Percentiles rank a stretch among this genome's conserved stretches.
phyloP scores from a whole-genome alignment of 768 basidiomycete species.

The Psilocybe sp. region DNA sequence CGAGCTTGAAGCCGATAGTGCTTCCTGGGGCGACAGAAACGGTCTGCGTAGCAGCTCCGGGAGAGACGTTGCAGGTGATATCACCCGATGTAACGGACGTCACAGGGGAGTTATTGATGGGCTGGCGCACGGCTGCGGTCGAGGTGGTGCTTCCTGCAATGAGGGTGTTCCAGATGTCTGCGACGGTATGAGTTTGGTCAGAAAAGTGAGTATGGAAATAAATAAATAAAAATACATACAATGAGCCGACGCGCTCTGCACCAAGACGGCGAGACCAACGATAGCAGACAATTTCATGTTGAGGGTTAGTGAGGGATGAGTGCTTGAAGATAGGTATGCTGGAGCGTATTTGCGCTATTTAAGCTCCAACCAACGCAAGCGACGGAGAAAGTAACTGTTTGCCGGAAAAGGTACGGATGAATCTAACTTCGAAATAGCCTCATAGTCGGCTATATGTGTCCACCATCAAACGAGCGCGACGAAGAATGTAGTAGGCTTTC shows the following conservation, averaged over 20 bases:
- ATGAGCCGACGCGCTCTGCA: constrained; percentile 24
- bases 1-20: constrained; percentile 37
- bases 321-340: no score
- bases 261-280: constrained; percentile 18
- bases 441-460: no score
- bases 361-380: no score
- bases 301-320: neutral
- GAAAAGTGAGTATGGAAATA: neutral
- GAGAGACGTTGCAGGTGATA: constrained; percentile 34
- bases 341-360: no score
- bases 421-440: no score
- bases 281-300: constrained; percentile 23
- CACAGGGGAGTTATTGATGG: constrained; percentile 32
- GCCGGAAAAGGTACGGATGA: no score
- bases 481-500: no score
- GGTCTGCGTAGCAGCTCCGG: constrained; percentile 30
- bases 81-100: constrained; percentile 25
- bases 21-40: constrained; percentile 36
- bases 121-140: constrained; percentile 29
- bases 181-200: neutral
- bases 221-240: constrained; percentile 13
- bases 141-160: constrained; percentile 26
- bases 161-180: constrained; percentile 31
- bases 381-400: no score
- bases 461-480: no score